Conservation (phyloP, 2,329 filamentous ascomycete genomes). For the Pseudogymnoascus sp. region DNA sequence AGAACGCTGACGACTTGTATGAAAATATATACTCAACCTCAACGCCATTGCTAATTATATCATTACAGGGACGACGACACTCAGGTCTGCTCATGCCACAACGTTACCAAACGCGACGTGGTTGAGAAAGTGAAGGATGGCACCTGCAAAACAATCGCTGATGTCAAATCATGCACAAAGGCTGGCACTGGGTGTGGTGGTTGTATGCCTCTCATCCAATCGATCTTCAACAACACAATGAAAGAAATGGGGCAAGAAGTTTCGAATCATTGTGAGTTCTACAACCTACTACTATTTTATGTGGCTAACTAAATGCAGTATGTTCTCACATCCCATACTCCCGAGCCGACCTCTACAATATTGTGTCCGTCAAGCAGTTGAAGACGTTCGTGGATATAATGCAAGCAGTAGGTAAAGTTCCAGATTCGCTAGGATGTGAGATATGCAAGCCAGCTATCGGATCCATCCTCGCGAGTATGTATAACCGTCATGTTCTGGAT, state of each 20-base stretch:
- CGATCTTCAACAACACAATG: constrained; percentile 88
- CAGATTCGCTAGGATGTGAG: constrained; percentile 71
- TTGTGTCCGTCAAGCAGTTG: constrained; percentile 72
- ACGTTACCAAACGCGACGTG: constrained; percentile 78
- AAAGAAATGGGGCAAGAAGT: constrained; percentile 76
- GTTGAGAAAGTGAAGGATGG: constrained; percentile 65
- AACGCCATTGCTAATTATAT: neutral
- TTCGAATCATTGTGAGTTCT: constrained; percentile 53
- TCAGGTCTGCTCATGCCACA: constrained; percentile 89
- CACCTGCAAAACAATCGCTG: constrained; percentile 69
- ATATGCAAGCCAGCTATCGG: constrained; percentile 75
- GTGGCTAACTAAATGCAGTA: constrained; percentile 29
- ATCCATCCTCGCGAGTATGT: constrained; percentile 72
- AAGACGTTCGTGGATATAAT: constrained; percentile 68
- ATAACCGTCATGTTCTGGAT: constrained; percentile 76
- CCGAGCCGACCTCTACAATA: constrained; percentile 82
- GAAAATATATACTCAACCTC: neutral
- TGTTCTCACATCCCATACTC: constrained; percentile 80
- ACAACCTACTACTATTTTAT: constrained; percentile 21
- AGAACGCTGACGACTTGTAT: constrained; percentile 57
- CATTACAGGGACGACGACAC: constrained; percentile 56
- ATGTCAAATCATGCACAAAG: constrained; percentile 85
- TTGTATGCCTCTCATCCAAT: constrained; percentile 79
- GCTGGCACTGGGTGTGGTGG: constrained; percentile 85
- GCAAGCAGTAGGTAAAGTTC: constrained; percentile 64